Evolutionary conservation across 108 stramenopile genomes (phyloP), one percentile per base, ranked within the genome.

Genomic region (Nitzschia sp.): DNA sequence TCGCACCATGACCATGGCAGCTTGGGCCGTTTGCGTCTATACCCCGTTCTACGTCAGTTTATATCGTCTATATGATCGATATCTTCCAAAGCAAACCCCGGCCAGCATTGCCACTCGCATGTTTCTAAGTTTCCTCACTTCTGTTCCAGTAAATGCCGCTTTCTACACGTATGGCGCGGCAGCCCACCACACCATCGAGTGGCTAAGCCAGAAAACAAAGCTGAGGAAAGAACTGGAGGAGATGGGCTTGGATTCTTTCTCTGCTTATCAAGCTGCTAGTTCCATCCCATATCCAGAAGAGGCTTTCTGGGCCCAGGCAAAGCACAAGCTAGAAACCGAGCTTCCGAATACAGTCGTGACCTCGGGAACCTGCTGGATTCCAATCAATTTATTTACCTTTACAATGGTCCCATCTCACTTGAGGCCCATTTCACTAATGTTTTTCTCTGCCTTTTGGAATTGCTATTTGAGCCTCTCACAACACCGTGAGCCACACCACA

Each of bases 381-480:
- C 80, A 13, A 30, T 81, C 17, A 77, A 81, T 57, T 46, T 77
- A 21, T 42, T 81, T 21, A 77, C 46, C 19, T 81, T 81, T 64
- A 33, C 74, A 26, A 23, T 77, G 4, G 60, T 73, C 5, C 74
- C 76, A 15, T 0, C 68, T 4, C 80, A 81, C 45, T 28, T 77
- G 17, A 61, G 71, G 19, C 80, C 80, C 4, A 17, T 81, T 11
- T 34, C 46, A 13, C 59, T 81, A 13, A 66, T 68, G 72, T 45
- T 74, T 59, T 77, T 61, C 46, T 74, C 72, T 5, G 48, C 61
- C 47, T 72, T 77, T 56, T 81, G 80, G 80, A 81, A 81, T 47
- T 81, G 80, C 46, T 81, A 81, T 57, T 56, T 81, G 15, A 77
- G 76, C 46, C 54, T 81, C 33, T 74, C 75, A 2, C 80, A 81